Evolutionary conservation across 148 eudicot species (phyloP), one percentile per base, ranked within the genome.

Genomic region (Camellia japonica): DNA sequence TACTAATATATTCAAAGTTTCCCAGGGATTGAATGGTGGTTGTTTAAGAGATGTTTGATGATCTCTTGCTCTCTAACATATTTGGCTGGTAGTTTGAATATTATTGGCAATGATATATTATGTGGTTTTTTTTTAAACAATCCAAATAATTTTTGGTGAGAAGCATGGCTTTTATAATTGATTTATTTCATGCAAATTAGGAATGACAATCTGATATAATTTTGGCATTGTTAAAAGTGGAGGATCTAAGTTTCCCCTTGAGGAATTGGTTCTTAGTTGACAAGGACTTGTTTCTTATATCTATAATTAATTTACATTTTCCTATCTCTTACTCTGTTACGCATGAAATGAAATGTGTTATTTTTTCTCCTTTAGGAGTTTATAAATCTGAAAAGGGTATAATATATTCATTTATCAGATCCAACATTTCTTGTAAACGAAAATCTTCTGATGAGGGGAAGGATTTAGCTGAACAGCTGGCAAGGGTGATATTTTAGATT

Each of bases 401-500:
- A n/a, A n/a, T 16, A 15, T 61, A 61, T 74, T 81, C 54, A 2
- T 56, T 52, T 16, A 42, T n/a, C 74, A 71, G 68, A 46, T 75
- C 68, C 18, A 69, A 62, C 46, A 54, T 14, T 60, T 74, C 71
- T 3, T 38, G 47, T 20, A 54, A 79, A 83, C 69, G 83, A 38
- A 90, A 87, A 83, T 86, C 90, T 68, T 81, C 89, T 14, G 90
- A 80, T 3, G 97, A 89, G 23, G 83, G 82, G 30, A 84, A 83
- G 43, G 91, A 88, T 23, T 85, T 85, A 15, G 83, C 85, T 64
- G 91, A 87, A 68, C 98, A 42, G 98, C 98, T 71, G 88, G 90
- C 61, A 93, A 91, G 78, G 97, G 93, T 71, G 98, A 95, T 54
- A 90, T 95, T 64, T 67, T 85, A 15, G 95, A 93, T 62, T 95